phyloP scores from a whole-genome alignment of 371 early-diverging fungal genomes.

The Saksenaea vasiformis region DNA sequence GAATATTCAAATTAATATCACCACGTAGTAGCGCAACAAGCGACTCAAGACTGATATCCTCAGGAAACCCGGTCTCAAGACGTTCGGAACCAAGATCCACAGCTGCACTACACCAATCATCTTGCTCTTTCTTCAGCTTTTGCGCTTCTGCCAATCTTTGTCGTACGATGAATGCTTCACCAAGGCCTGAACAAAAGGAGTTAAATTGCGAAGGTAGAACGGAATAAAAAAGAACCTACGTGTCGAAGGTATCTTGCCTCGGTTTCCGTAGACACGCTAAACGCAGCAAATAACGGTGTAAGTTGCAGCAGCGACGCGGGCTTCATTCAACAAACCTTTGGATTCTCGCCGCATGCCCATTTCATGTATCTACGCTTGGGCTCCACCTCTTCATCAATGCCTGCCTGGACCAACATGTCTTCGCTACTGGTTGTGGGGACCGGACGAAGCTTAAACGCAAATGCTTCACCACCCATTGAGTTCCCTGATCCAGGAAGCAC shows the following conservation, averaged over 20 bases:
- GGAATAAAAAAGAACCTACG: conserved; percentile 14
- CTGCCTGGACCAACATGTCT: conserved; percentile 66
- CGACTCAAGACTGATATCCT: conserved; percentile 60
- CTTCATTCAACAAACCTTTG: conserved; percentile 41
- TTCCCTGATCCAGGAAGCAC: conserved; percentile 77
- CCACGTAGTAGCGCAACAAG: conserved; percentile 71
- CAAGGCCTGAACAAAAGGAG: conserved; percentile 58
- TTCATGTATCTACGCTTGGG: conserved; percentile 72
- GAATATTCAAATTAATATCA: conserved; percentile 72
- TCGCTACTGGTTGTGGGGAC: conserved; percentile 55
- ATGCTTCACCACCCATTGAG: conserved; percentile 78
- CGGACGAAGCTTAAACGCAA: conserved; percentile 59
- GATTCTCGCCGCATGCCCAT: conserved; percentile 84
- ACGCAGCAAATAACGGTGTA: neutral
- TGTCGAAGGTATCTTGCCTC: conserved; percentile 37
- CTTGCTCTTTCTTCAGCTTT: conserved; percentile 54
- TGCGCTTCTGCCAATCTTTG: conserved; percentile 62
- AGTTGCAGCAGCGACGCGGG: neutral
- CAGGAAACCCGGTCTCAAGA: conserved; percentile 61
- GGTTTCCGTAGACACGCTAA: conserved; percentile 9
- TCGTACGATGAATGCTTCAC: conserved; percentile 73
- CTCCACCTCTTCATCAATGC: conserved; percentile 27
- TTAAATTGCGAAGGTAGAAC: neutral
- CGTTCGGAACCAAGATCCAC: conserved; percentile 29
- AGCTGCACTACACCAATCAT: conserved; percentile 80